phyloP scores from a whole-genome alignment of 2,329 filamentous ascomycete genomes.

The Fusarium nematophilum region DNA sequence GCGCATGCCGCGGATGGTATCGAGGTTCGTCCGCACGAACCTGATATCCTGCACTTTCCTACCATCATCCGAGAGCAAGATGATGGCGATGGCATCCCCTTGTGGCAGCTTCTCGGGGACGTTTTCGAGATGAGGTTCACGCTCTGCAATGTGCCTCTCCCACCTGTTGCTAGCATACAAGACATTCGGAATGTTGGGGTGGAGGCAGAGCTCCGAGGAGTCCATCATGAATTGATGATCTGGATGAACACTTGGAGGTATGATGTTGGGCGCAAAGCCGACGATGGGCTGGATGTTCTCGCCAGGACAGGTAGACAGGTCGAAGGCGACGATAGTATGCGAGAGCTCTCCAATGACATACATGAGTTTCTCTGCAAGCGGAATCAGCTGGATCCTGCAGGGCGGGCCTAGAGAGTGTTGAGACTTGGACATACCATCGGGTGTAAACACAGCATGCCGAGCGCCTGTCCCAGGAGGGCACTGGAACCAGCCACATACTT shows the following conservation, averaged over 20 bases:
- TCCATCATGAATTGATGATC: slow-evolving; percentile 11
- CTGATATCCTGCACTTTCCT: background rate
- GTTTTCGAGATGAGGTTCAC: background rate
- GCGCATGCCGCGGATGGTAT: slow-evolving; percentile 1
- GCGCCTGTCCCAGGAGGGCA: slow-evolving; percentile 6
- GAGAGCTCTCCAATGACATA: slow-evolving; percentile 12
- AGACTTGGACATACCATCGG: slow-evolving; percentile 7
- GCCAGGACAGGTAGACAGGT: background rate
- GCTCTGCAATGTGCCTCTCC: slow-evolving; percentile 4
- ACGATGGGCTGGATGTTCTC: background rate
- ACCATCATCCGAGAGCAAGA: slow-evolving; percentile 1
- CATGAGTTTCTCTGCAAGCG: background rate
- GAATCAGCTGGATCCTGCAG: too few species aligned
- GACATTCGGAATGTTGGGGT: slow-evolving; percentile 2
- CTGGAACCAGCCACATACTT: slow-evolving; percentile 5
- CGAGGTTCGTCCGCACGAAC: background rate
- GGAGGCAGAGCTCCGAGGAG: background rate
- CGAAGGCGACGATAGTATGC: background rate
- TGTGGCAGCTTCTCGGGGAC: background rate
- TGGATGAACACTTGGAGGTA: background rate
- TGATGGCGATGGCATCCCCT: slow-evolving; percentile 1
- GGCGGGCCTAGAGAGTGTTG: background rate
- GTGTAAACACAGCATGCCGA: slow-evolving; percentile 9
- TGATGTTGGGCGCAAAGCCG: background rate
- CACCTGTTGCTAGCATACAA: slow-evolving; percentile 7